phyloP scores from a whole-genome alignment of 345 rosid genomes.

The Brassica cretica region DNA sequence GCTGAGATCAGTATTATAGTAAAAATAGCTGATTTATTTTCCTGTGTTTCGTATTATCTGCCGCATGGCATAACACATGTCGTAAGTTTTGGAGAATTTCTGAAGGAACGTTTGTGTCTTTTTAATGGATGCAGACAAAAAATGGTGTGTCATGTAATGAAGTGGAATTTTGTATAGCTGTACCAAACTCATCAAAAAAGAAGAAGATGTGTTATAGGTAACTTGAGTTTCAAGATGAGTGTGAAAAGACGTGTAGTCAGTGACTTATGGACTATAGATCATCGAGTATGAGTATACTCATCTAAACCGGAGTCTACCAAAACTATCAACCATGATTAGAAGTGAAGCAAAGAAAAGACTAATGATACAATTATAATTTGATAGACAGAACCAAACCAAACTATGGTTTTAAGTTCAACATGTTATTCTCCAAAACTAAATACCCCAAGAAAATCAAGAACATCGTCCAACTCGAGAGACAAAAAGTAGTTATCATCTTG shows the following conservation, averaged over 20 bases:
- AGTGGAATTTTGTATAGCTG: constrained; percentile 6
- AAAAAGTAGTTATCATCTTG: not conserved
- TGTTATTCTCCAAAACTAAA: not conserved
- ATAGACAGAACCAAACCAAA: not conserved
- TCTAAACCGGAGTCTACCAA: not conserved
- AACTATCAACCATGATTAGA: not conserved
- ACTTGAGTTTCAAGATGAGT: constrained; percentile 10
- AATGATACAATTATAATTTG: not conserved
- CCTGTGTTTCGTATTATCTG: constrained; percentile 32
- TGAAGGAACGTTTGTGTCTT: constrained; percentile 32
- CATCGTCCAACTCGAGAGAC: not conserved
- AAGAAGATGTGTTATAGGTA: constrained; percentile 9
- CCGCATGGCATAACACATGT: constrained; percentile 48
- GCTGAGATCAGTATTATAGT: constrained; percentile 4
- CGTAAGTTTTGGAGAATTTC: constrained; percentile 19
- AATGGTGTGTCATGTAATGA: constrained; percentile 27
- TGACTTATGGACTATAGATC: not conserved
- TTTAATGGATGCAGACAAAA: constrained; percentile 24
- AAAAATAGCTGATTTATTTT: not conserved
- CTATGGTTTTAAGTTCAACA: not conserved
- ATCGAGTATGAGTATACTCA: not conserved
- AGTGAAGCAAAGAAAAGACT: not conserved
- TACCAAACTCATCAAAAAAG: constrained; percentile 7
- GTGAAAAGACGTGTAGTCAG: not conserved
- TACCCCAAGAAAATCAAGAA: not conserved